Conservation (phyloP, 129 eudicot genomes). For the Smallanthus sonchifolius region DNA sequence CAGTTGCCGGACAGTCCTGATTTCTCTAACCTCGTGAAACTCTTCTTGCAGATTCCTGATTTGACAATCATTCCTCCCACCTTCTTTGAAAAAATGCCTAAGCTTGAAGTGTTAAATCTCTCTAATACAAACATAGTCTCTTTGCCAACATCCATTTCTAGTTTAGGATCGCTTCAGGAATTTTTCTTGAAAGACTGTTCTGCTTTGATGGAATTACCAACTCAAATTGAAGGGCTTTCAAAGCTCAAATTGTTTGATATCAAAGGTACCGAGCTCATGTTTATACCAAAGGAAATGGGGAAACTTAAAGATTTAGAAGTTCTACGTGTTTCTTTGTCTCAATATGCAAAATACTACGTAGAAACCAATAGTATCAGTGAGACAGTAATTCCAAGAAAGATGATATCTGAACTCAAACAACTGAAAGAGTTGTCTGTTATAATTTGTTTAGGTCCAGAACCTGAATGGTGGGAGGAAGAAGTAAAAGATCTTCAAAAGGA, state of each 20-base stretch:
- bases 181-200: slow-evolving; percentile 19
- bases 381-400: not conserved
- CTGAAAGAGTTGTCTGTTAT: slow-evolving; percentile 6
- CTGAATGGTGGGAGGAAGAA: slow-evolving; percentile 11
- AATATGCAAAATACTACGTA: not conserved
- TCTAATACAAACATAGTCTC: slow-evolving; percentile 18
- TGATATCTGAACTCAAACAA: not conserved
- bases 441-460: not conserved
- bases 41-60: not conserved
- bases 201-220: slow-evolving; percentile 7
- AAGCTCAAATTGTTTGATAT: slow-evolving; percentile 6
- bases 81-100: not conserved
- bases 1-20: not conserved
- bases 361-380: not conserved
- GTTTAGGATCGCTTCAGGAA: not conserved
- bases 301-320: not conserved
- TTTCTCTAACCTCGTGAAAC: not conserved
- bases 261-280: slow-evolving; percentile 2
- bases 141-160: slow-evolving; percentile 18
- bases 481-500: not conserved
- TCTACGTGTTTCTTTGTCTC: slow-evolving; percentile 14
- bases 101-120: slow-evolving; percentile 7
- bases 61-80: not conserved
- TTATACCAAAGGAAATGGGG: slow-evolving; percentile 20
- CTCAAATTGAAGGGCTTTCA: not conserved